Base-by-base conservation (phyloP, 2,329 filamentous ascomycete genomes). In the Cryphonectria radicalis region DNA sequence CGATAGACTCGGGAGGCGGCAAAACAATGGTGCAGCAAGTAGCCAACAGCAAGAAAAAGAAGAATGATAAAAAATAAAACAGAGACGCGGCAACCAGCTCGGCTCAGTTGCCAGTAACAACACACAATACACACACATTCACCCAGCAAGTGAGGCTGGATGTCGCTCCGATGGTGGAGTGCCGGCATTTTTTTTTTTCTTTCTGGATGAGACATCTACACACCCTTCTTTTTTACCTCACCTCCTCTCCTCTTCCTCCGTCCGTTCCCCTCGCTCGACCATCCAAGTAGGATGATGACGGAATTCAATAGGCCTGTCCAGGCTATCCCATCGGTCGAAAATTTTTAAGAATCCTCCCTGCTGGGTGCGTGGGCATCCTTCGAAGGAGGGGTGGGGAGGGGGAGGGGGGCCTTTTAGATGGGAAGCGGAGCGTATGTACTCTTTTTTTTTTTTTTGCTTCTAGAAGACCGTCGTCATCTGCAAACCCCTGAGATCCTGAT, bases 401-500 rank as follows among this genome's bases (percentile, higher is more conserved):
- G 46, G 50, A 42, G n/a, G 57, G 19, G 25, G 28, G 40, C 57
- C n/a, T n/a, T 37, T 50, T 25, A 40, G 25, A 40, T 37, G 32
- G 53, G 66, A 43, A 63, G 63, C 32, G 43, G 59, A 57, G 28
- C 4, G 55, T 63, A 25, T 3, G 55, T 63, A 25, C 28, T 53
- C 66, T 40, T 59, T 59, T 37, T 32, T 32, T 32, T 3, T 32
- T 59, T 59, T 37, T 42, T 64, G 37, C 63, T 72, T 72, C 67
- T 72, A 69, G 67, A 64, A 70, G 62, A 53, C 28, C 28, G 25
- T 68, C 66, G 25, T n/a, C 13, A 43, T 22, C 25, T 68, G 63
- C 37, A 35, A 68, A 68, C 66, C 66, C 66, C 66, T 63, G 66
- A 62, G 35, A 63, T 63, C 22, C 40, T 72, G 63, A 50, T 65